phyloP scores from a whole-genome alignment of 2,329 filamentous ascomycete genomes.

The Aspergillus tubingensis region DNA sequence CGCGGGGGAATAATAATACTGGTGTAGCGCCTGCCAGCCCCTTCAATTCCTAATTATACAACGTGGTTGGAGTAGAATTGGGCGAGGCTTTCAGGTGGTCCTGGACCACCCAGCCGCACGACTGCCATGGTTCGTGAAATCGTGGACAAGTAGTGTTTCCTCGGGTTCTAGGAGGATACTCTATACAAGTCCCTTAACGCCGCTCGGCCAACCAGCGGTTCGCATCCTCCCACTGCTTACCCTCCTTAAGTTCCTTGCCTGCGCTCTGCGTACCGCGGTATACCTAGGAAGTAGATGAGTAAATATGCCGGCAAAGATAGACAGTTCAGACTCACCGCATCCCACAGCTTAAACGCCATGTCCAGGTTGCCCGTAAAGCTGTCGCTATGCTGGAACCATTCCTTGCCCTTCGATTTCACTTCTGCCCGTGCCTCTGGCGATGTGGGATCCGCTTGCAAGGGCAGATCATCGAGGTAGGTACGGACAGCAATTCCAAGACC shows the following conservation, averaged over 20 bases:
- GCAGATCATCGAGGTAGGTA: slow-evolving; percentile 55
- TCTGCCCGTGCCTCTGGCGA: slow-evolving; percentile 52
- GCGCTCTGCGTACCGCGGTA: slow-evolving; percentile 60
- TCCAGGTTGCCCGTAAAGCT: slow-evolving; percentile 61
- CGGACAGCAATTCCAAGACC: slow-evolving; percentile 52
- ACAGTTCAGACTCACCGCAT: slow-evolving; percentile 54
- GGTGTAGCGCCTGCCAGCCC: slow-evolving; percentile 1
- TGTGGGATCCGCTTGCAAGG: slow-evolving; percentile 58
- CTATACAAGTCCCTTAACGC: slow-evolving; percentile 28
- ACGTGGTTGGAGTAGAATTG: neutral
- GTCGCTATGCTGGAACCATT: slow-evolving; percentile 63
- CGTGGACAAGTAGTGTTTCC: neutral
- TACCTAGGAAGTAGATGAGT: slow-evolving; percentile 44
- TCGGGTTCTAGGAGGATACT: neutral
- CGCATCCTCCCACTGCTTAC: slow-evolving; percentile 59
- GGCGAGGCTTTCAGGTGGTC: slow-evolving; percentile 1
- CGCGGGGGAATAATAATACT: neutral
- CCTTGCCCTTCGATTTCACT: slow-evolving; percentile 55
- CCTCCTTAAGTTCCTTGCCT: slow-evolving; percentile 54
- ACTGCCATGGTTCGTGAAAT: slow-evolving; percentile 1
- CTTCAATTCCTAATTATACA: slow-evolving; percentile 13
- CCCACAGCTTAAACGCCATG: slow-evolving; percentile 65
- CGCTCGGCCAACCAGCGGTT: slow-evolving; percentile 58
- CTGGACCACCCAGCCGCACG: neutral
- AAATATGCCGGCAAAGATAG: neutral